These are phyloP conservation scores for Pseudocercospora eumusae DNA, from an alignment of 2,329 filamentous ascomycete genomes.

Conservation along the genomic window DNA sequence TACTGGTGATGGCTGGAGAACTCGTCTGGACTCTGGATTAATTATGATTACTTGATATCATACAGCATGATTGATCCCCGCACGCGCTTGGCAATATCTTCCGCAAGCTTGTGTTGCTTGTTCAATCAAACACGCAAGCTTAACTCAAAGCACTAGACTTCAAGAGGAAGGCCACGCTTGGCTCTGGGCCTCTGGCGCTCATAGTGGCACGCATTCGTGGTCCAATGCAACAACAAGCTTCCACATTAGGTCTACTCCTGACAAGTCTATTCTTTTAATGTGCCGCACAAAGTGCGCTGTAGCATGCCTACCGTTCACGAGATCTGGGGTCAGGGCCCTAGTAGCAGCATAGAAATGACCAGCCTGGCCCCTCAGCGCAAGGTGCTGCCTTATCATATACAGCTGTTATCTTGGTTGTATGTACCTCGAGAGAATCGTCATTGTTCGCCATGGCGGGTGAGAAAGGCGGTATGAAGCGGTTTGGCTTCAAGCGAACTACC, in stretches of 20 bases:
- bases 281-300: neutral
- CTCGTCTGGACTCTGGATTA: no score
- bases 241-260: neutral
- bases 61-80: no score
- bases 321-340: neutral
- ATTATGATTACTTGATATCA: no score
- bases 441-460: conserved; percentile 18
- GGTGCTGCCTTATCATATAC: neutral
- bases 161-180: neutral
- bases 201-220: neutral
- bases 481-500: conserved; percentile 32
- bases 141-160: neutral
- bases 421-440: no score
- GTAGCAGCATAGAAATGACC: neutral
- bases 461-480: conserved; percentile 26
- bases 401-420: neutral
- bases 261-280: neutral
- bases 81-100: no score
- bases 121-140: neutral
- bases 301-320: no score
- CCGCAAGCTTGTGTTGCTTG: neutral
- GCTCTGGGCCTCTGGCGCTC: no score
- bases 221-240: neutral
- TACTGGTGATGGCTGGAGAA: no score
- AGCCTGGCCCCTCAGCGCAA: neutral